Base-by-base conservation (phyloP, 805 yeast species). In the Grigorovia yakushimaensis region DNA sequence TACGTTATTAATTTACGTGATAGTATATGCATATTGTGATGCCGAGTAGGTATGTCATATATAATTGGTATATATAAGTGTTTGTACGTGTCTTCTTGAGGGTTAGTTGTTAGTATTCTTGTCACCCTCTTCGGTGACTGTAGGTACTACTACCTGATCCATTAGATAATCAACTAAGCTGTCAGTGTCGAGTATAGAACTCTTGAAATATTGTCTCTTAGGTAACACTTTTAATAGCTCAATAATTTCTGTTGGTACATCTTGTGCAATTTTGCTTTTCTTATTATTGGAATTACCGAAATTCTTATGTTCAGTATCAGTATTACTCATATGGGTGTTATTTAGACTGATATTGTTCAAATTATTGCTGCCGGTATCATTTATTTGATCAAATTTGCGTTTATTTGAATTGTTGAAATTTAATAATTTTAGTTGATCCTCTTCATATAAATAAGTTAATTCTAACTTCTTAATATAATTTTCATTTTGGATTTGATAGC, bases 401-500 rank as follows among this genome's bases (percentile, higher is more conserved):
- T 49, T 24, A n/a, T n/a, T n/a, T n/a, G n/a, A n/a, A 15, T n/a
- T 33, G 1, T 18, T 17, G 7, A 44, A 20, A 20, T 39, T 9
- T 5, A 27, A 5, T 5, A 41, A 33, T 13, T 35, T 37, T 13
- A 9, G 11, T 46, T 46, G 37, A 39, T 42, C 45, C 8, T 35
- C 30, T 22, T 45, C 23, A 42, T 54, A 58, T 44, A 57, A 42
- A 39, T 55, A 74, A 59, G 54, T 76, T 55, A 61, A 67, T 35
- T 60, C 66, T 22, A 62, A 43, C 43, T 55, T 56, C 46, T 64
- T 58, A 15, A 62, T 54, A 43, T 65, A 44, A 46, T 70, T 70
- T 39, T 57, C 59, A 21, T 61, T 57, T 49, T 63, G 68, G 40
- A 67, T 56, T 20, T 62, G 56, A 47, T 67, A 67, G 18, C 73